phyloP scores from a whole-genome alignment of 192 early-diverging fungal species.

The Backusella liffmaniae region DNA sequence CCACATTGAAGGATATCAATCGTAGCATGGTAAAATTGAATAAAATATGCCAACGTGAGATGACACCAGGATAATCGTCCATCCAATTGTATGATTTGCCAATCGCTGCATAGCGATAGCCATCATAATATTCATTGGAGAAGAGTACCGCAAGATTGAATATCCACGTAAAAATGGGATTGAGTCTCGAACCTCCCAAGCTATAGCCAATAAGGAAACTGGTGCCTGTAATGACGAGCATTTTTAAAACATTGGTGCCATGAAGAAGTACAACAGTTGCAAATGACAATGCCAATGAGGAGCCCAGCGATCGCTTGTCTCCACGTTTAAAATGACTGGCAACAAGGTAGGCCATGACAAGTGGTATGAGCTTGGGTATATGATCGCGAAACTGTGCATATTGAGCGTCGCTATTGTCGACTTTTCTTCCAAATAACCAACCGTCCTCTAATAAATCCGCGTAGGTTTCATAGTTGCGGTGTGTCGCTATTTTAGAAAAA shows the following conservation, averaged over 20 bases:
- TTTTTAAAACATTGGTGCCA: conserved; percentile 78
- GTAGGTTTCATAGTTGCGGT: conserved; percentile 47
- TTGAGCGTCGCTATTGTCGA: conserved; percentile 77
- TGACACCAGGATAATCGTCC: conserved; percentile 70
- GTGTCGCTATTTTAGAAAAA: conserved; percentile 26
- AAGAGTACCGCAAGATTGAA: conserved; percentile 83
- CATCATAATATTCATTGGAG: conserved; percentile 70
- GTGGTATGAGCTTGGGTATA: conserved; percentile 50
- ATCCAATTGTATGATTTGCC: conserved; percentile 16
- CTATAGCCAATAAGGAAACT: conserved; percentile 68
- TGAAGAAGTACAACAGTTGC: conserved; percentile 62
- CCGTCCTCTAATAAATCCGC: conserved; percentile 49
- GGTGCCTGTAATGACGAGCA: conserved; percentile 55
- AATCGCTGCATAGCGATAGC: conserved; percentile 59
- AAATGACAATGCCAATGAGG: conserved; percentile 53
- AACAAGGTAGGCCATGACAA: conserved; percentile 46
- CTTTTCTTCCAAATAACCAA: conserved; percentile 69
- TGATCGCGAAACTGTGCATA: conserved; percentile 67
- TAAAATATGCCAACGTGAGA: conserved; percentile 80
- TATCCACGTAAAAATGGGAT: conserved; percentile 74
- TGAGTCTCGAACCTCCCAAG: conserved; percentile 49
- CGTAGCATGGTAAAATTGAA: conserved; percentile 90
- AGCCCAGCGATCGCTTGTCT: conserved; percentile 34
- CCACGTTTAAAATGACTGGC: conserved; percentile 48
- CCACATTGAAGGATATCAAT: conserved; percentile 90